Percentiles rank a stretch among this genome's conserved stretches.
phyloP scores from a whole-genome alignment of 805 yeast genomes.

The Kregervanrija pseudodelftensis region DNA sequence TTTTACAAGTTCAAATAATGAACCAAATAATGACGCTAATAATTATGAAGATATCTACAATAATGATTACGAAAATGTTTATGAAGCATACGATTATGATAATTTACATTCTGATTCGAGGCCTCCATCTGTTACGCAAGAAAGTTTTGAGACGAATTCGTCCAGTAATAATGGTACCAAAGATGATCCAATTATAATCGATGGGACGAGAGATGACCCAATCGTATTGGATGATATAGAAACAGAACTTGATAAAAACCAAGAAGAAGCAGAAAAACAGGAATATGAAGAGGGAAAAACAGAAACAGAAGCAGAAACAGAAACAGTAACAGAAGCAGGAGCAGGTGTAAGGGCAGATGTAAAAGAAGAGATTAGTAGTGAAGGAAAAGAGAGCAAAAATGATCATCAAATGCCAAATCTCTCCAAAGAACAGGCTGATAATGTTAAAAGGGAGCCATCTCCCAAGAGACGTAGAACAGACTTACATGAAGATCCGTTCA shows the following conservation, averaged over 20 bases:
- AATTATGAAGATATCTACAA: not conserved
- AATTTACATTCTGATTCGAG: not conserved
- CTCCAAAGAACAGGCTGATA: too few species aligned
- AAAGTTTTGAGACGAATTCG: slow-evolving; percentile 6
- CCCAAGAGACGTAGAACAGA: slow-evolving; percentile 3
- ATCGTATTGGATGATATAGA: slow-evolving; percentile 16
- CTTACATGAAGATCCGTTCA: slow-evolving; percentile 3
- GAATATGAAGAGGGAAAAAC: slow-evolving; percentile 4
- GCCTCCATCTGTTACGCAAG: too few species aligned
- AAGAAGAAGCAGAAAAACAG: too few species aligned
- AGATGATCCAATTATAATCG: slow-evolving; percentile 20
- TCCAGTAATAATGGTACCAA: slow-evolving; percentile 14
- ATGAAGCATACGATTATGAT: not conserved
- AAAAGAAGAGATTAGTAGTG: not conserved
- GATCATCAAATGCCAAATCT: not conserved
- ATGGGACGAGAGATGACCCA: slow-evolving; percentile 19
- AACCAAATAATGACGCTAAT: not conserved
- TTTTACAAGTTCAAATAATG: not conserved
- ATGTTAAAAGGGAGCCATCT: not conserved
- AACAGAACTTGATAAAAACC: slow-evolving; percentile 4
- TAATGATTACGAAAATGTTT: not conserved
- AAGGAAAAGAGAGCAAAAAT: not conserved
- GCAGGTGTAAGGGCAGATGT: not conserved
- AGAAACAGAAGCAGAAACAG: not conserved
- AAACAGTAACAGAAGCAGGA: too few species aligned